These are phyloP conservation scores for Oryza punctata DNA, from an alignment of 176 grass and related monocot genomes.

Conservation along the genomic window DNA sequence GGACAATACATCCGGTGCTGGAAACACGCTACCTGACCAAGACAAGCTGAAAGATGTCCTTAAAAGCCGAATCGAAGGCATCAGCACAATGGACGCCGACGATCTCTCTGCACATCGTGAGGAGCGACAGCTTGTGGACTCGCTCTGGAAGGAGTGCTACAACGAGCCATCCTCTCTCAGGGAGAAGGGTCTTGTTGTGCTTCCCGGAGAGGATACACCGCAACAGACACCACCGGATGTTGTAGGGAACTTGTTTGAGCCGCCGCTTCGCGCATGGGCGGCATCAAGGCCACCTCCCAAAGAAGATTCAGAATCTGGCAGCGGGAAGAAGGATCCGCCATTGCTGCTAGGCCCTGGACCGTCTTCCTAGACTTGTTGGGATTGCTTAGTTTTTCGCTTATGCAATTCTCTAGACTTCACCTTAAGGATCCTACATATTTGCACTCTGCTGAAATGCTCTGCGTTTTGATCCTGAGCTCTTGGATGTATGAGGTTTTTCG, in stretches of 20 bases:
- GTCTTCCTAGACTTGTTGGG: background rate
- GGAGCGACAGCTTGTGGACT: conserved; percentile 89
- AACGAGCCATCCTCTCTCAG: conserved; percentile 66
- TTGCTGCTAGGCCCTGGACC: conserved; percentile 65
- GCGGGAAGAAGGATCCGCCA: conserved; percentile 57
- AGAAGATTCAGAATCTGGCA: conserved; percentile 17
- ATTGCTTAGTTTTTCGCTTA: background rate
- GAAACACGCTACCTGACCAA: conserved; percentile 43
- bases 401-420: background rate
- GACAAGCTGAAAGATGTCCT: conserved; percentile 70
- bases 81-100: conserved; percentile 55
- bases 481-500: background rate
- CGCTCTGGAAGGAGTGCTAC: conserved; percentile 83
- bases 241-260: conserved; percentile 69
- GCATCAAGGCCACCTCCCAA: conserved; percentile 34
- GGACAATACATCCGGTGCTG: conserved; percentile 30
- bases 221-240: conserved; percentile 62
- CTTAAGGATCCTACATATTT: background rate
- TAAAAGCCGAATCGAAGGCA: conserved; percentile 67
- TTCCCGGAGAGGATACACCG: conserved; percentile 67
- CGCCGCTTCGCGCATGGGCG: conserved; percentile 52
- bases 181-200: conserved; percentile 79
- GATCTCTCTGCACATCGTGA: conserved; percentile 70
- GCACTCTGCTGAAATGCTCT: background rate
- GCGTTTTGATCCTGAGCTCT: conserved; percentile 3